These are phyloP conservation scores for Coelastrella sp. DNA, from an alignment of 139 green algal species.

Conservation along the genomic window DNA sequence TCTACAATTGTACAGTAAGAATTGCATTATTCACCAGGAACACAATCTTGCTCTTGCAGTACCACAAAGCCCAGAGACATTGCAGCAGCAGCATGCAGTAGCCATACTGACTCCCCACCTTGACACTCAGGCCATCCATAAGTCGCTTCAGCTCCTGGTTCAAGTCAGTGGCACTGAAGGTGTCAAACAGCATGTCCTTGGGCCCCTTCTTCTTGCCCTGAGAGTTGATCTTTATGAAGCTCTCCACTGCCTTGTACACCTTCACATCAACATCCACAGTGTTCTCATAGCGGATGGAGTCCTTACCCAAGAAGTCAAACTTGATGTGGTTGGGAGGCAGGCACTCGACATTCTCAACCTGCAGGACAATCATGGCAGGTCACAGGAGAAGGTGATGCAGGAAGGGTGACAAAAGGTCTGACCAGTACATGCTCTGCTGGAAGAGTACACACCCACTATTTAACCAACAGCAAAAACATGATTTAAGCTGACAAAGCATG, in stretches of 20 bases:
- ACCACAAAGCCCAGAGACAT: background rate
- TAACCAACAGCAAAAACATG: too few species aligned
- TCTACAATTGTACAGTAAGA: too few species aligned
- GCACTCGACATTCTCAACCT: constrained; percentile 90
- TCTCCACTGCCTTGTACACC: constrained; percentile 84
- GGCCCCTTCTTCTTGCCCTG: constrained; percentile 77
- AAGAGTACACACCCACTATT: too few species aligned
- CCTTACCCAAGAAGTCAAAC: constrained; percentile 99
- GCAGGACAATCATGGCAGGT: too few species aligned
- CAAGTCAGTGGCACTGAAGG: constrained; percentile 89
- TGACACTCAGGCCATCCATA: constrained; percentile 96
- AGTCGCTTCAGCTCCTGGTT: constrained; percentile 96
- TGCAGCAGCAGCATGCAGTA: background rate
- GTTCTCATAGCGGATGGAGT: constrained; percentile 98
- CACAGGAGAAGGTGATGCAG: too few species aligned
- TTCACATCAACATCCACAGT: constrained; percentile 86
- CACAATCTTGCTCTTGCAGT: too few species aligned
- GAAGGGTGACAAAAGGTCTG: too few species aligned
- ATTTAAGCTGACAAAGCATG: too few species aligned
- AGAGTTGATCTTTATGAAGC: constrained; percentile 74
- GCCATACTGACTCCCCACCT: constrained; percentile 64
- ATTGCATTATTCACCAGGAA: too few species aligned
- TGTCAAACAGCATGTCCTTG: constrained; percentile 94
- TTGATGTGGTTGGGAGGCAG: constrained; percentile 80
- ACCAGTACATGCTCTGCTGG: too few species aligned